Evolutionary conservation across 257 asterid genomes (phyloP).

Genomic region (Lithospermum erythrorhizon): DNA sequence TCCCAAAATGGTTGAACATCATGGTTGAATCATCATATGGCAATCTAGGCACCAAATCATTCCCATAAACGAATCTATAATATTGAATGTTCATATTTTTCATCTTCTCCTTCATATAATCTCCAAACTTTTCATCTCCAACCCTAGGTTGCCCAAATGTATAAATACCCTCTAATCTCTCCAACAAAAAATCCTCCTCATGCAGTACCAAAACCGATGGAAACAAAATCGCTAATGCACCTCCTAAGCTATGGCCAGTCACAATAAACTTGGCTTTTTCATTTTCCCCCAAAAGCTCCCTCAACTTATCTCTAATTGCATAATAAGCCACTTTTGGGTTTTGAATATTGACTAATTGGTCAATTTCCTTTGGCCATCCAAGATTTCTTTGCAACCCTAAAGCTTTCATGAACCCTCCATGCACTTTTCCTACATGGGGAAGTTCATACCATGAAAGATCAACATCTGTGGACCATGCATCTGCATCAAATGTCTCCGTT

Average conservation of each 20-base stretch:
- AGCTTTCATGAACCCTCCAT: conserved; percentile 52
- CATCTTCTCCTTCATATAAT: conserved; percentile 20
- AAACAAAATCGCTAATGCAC: conserved; percentile 36
- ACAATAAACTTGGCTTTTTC: conserved; percentile 23
- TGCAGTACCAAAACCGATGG: conserved; percentile 28
- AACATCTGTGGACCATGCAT: conserved; percentile 38
- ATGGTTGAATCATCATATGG: conserved; percentile 36
- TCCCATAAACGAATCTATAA: conserved; percentile 31
- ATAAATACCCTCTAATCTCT: conserved; percentile 33
- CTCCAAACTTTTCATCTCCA: conserved; percentile 29
- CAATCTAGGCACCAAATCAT: conserved; percentile 42
- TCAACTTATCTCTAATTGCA: conserved; percentile 23
- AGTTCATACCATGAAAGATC: conserved; percentile 43
- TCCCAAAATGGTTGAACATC: conserved; percentile 56
- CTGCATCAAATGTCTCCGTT: conserved; percentile 29
- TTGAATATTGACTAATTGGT: conserved; percentile 10
- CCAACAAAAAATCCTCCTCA: conserved; percentile 29
- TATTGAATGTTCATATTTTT: conserved; percentile 11
- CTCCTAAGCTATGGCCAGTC: conserved; percentile 56
- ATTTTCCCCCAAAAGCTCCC: conserved; percentile 8
- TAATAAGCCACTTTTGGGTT: conserved; percentile 31
- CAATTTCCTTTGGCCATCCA: conserved; percentile 32
- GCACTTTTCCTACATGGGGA: conserved; percentile 24
- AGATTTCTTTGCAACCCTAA: conserved; percentile 29
- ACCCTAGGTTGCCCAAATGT: conserved; percentile 52